A percentile compares a stretch with the other conserved stretches of the same genome.
These are phyloP conservation scores for Solanum verrucosum DNA, from an alignment of 257 asterid species.

Conservation along the genomic window DNA sequence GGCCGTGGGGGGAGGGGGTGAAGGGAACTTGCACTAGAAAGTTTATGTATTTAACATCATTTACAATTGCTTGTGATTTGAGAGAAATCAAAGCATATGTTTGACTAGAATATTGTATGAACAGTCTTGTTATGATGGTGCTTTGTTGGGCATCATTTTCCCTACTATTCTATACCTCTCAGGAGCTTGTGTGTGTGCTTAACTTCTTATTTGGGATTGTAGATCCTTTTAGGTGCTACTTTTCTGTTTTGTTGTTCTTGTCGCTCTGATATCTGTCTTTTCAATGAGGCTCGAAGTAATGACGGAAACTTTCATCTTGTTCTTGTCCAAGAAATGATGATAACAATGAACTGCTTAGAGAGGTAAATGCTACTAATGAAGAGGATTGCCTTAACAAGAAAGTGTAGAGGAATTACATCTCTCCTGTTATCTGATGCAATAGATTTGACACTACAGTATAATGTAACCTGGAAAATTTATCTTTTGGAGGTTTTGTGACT, in stretches of 20 bases:
- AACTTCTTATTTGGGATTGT: background rate
- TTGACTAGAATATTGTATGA: background rate
- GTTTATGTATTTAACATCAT: too few relatives aligned
- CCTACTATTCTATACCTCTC: too few relatives aligned
- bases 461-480: background rate
- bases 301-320: background rate
- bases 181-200: too few relatives aligned
- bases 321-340: background rate
- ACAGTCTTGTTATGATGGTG: background rate
- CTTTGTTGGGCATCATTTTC: too few relatives aligned
- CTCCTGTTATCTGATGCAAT: background rate
- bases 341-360: too few relatives aligned
- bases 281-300: background rate
- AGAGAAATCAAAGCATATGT: background rate
- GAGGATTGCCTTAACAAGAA: background rate
- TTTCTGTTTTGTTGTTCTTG: background rate
- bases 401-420: background rate
- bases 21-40: too few relatives aligned
- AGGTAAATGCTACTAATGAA: background rate
- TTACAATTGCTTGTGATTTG: background rate
- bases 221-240: background rate
- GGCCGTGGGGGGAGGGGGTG: too few relatives aligned
- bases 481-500: background rate
- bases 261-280: background rate
- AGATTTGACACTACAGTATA: background rate